Evolutionary conservation across 257 asterid genomes (phyloP), one percentile per base, ranked within the genome.

Genomic region (Leptodermis oblonga): DNA sequence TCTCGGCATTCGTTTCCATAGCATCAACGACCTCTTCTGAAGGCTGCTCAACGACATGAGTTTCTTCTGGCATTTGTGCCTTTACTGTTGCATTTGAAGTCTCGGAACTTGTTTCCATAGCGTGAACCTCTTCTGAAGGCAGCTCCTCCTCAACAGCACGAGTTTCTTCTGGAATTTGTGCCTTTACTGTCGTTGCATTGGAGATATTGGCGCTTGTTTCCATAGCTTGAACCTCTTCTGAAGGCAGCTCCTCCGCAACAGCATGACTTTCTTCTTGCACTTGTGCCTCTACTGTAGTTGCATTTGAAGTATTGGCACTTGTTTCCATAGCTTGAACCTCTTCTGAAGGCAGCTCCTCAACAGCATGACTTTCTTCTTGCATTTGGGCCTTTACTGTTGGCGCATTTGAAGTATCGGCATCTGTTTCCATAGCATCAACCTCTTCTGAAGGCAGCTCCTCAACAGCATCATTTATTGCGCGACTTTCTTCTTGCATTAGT

Each of bases 301-400:
- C n/a, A n/a, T n/a, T n/a, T n/a, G n/a, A n/a, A n/a, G n/a, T n/a
- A n/a, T n/a, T n/a, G n/a, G n/a, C n/a, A n/a, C n/a, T n/a, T n/a
- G n/a, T n/a, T n/a, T 81, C 94, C 39, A 34, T 34, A 34, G 76
- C 64, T 26, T 65, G 79, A 20, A 60, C 75, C 55, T n/a, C n/a
- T n/a, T n/a, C n/a, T n/a, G n/a, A n/a, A n/a, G n/a, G n/a, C n/a
- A n/a, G n/a, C n/a, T n/a, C n/a, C n/a, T n/a, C n/a, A n/a, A n/a
- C n/a, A n/a, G n/a, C 82, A 43, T 74, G 83, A 18, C 37, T 73
- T 78, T 82, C 95, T 62, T 77, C 83, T 68, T 83, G 86, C 68
- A 77, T 59, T 71, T 74, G 80, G 54, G 85, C 90, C 76, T 79
- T 39, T 4, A 4, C 43, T 39, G 43, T 39, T 39, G 43, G 43